These are phyloP conservation scores for Hericium rajendrae DNA, from an alignment of 768 basidiomycete genomes.

Conservation along the genomic window DNA sequence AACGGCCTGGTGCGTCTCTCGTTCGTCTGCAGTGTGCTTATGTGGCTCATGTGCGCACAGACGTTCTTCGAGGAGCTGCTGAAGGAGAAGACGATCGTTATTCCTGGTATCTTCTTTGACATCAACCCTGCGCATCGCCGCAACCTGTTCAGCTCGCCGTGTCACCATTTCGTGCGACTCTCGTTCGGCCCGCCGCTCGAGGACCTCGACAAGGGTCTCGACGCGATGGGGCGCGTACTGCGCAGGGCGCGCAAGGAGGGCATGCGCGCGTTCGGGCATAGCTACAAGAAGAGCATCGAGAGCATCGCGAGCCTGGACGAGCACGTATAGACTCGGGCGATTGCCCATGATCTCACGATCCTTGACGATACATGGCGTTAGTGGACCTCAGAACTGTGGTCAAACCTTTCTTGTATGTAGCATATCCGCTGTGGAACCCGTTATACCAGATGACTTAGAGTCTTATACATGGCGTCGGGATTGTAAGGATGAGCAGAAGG, in stretches of 20 bases:
- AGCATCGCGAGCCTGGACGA: neutral
- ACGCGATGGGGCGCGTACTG: slow-evolving; percentile 77
- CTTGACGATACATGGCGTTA: no score
- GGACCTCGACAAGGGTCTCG: slow-evolving; percentile 74
- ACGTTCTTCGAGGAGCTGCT: slow-evolving; percentile 93
- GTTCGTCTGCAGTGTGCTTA: neutral
- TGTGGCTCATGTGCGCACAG: slow-evolving; percentile 20
- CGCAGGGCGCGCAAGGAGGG: slow-evolving; percentile 58
- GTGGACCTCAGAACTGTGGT: no score
- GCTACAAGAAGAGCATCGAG: slow-evolving; percentile 53
- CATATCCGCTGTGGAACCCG: no score
- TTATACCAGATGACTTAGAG: no score
- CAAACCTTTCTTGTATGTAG: no score
- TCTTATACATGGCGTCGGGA: no score
- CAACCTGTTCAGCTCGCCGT: slow-evolving; percentile 84
- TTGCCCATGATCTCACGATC: no score
- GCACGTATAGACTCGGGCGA: neutral
- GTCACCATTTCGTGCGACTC: slow-evolving; percentile 82
- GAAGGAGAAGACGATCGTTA: slow-evolving; percentile 84
- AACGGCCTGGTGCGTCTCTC: slow-evolving; percentile 60
- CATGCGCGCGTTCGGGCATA: slow-evolving; percentile 56
- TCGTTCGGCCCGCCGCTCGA: slow-evolving; percentile 79
- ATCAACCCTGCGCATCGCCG: slow-evolving; percentile 75
- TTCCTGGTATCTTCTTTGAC: slow-evolving; percentile 87
- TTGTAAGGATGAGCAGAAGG: no score